Base-by-base conservation (phyloP, 306 rosid genomes). In the Dalbergia cultrata region DNA sequence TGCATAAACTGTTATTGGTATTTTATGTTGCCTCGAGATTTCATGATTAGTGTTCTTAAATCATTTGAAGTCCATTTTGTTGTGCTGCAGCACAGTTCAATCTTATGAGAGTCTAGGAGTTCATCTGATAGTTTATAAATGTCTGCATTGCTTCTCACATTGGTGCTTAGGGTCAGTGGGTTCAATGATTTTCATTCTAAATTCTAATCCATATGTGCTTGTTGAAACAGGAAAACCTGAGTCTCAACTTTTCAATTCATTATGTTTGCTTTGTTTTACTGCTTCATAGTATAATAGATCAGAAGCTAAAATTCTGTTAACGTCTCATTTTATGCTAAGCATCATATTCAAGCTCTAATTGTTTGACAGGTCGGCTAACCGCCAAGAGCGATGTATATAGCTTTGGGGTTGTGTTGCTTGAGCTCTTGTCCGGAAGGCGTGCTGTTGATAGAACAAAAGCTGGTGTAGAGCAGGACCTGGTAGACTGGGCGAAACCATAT, bases 381-480 rank as follows among this genome's bases (percentile, higher is more conserved):
- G 87, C 95, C 11, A 94, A 94, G 62, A 94, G 98, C 50, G 97
- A 94, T 44, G 97, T 94, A 8, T 94, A 94, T 67, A 94, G 97
- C 70, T 94, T 94, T 74, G 98, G 97, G 39, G 97, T 94, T 57
- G 98, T 94, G 74, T 78, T 94, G 72, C 87, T 94, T 52, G 98
- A 94, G 72, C 87, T 94, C 17, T 85, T 94, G 73, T 90, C 98
- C 0, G 98, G 98, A 49, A 78, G 92, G 60, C 91, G 90, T 57
- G 98, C 98, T 7, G 94, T 93, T 22, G 97, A 93, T 85, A 88
- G 75, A 82, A 50, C 92, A n/a, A 93, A 84, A 80, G 87, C 80
- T 22, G 96, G 90, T n/a, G 18, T 82, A 17, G 98, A 94, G 85
- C 90, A 87, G 80, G 84, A 88, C 81, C 87, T 94, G 21, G 98